Conservation (phyloP, 73 alveolate genomes). For the Symbiodinium pilosum region DNA sequence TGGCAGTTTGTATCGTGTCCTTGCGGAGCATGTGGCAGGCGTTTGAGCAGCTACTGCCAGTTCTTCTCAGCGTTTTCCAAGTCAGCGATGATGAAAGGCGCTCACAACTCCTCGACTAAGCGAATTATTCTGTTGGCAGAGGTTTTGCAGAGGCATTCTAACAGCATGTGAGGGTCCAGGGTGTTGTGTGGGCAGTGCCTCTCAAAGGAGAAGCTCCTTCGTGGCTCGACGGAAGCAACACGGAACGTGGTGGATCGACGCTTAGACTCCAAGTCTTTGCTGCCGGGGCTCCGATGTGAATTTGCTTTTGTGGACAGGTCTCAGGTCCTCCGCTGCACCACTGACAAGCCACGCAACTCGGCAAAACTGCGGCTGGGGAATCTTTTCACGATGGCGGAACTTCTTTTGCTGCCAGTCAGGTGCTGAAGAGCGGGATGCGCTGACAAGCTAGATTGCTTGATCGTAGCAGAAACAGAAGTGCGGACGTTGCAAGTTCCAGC, state of each 20-base stretch:
- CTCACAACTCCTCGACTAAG: too few species aligned
- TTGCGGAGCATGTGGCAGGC: neutral
- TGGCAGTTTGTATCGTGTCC: too few species aligned
- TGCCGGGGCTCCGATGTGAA: too few species aligned
- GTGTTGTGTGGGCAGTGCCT: neutral
- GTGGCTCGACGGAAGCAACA: neutral
- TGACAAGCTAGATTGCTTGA: neutral
- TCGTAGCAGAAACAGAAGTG: neutral
- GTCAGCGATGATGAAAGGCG: conserved; percentile 80
- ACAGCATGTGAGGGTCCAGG: too few species aligned
- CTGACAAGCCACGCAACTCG: neutral
- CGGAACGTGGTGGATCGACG: neutral
- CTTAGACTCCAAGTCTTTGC: neutral
- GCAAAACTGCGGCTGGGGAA: neutral
- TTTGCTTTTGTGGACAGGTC: neutral
- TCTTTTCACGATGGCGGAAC: too few species aligned
- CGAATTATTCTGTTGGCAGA: too few species aligned
- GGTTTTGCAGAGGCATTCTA: too few species aligned
- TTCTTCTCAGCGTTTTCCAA: conserved; percentile 56
- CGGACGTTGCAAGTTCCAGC: too few species aligned
- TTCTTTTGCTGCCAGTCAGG: too few species aligned
- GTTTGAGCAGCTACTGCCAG: conserved; percentile 73
- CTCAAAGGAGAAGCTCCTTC: conserved; percentile 1
- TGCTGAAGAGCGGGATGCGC: neutral
- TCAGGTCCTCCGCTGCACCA: neutral